Percentiles rank a stretch among this genome's conserved stretches.
phyloP scores from a whole-genome alignment of 371 early-diverging fungal genomes.

The Entomophthora muscae region DNA sequence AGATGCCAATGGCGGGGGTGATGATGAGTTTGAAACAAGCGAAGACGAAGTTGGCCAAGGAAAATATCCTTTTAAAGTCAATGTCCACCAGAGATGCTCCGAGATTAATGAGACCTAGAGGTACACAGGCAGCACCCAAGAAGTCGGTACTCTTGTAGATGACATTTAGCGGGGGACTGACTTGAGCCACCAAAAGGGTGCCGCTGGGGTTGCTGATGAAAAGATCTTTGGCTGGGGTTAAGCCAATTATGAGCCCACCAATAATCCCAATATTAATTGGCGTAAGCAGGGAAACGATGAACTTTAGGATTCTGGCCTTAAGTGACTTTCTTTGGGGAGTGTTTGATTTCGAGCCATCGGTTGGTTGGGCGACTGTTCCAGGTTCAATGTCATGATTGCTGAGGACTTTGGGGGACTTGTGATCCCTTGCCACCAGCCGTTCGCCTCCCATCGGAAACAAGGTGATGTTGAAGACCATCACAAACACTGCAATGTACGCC shows the following conservation, averaged over 20 bases:
- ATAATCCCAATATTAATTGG: slow-evolving; percentile 20
- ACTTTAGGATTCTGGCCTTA: neutral
- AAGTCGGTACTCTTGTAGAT: slow-evolving; percentile 21
- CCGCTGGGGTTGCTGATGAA: slow-evolving; percentile 14
- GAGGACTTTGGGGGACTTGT: neutral
- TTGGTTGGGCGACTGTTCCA: neutral
- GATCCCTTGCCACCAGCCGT: slow-evolving; percentile 9
- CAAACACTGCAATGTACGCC: slow-evolving; percentile 18
- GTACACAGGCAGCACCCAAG: slow-evolving; percentile 27
- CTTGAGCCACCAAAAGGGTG: slow-evolving; percentile 12
- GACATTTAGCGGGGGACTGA: slow-evolving; percentile 22
- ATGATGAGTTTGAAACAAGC: slow-evolving; percentile 21
- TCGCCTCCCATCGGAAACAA: slow-evolving; percentile 20
- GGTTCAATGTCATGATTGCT: neutral
- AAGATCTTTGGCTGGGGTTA: slow-evolving; percentile 16
- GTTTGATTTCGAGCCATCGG: neutral
- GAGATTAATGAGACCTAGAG: slow-evolving; percentile 25
- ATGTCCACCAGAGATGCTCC: slow-evolving; percentile 32
- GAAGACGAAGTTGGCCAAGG: slow-evolving; percentile 13
- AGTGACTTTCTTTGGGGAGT: neutral
- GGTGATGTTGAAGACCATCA: slow-evolving; percentile 17
- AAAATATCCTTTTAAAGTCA: slow-evolving; percentile 17
- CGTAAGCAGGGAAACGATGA: slow-evolving; percentile 15
- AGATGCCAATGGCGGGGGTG: slow-evolving; percentile 22
- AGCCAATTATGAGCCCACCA: slow-evolving; percentile 22